Percentiles rank a stretch among this genome's conserved stretches.
Conservation (phyloP, 306 rosid species). For the Glycine latifolia region DNA sequence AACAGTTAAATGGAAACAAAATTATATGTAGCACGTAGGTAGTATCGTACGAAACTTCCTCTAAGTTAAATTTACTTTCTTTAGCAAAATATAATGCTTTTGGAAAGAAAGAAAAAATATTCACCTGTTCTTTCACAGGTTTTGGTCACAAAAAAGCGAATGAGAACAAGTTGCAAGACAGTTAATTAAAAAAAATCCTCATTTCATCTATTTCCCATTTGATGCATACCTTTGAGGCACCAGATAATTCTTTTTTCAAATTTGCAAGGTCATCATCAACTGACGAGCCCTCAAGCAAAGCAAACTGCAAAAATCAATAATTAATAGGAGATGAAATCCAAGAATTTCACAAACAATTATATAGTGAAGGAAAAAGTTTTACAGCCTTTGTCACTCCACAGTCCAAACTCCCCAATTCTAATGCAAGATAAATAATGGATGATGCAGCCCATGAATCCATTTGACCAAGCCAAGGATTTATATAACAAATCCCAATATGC, state of each 20-base stretch:
- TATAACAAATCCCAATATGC: neutral
- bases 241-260: constrained; percentile 83
- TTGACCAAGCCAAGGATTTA: constrained; percentile 14
- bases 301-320: constrained; percentile 73
- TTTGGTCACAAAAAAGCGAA: constrained; percentile 21
- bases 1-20: constrained; percentile 30
- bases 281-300: constrained; percentile 83
- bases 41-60: constrained; percentile 1
- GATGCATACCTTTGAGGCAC: constrained; percentile 70
- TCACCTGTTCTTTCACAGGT: constrained; percentile 9
- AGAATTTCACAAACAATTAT: constrained; percentile 32
- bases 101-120: constrained; percentile 1
- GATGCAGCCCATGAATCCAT: constrained; percentile 18
- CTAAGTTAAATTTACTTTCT: constrained; percentile 7
- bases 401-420: constrained; percentile 26
- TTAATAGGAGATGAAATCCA: constrained; percentile 36
- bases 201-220: constrained; percentile 30
- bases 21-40: neutral
- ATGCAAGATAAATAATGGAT: constrained; percentile 23
- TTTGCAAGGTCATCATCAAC: constrained; percentile 86
- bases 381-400: constrained; percentile 36
- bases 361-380: constrained; percentile 15
- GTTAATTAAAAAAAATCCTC: constrained; percentile 6
- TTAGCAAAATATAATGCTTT: constrained; percentile 33
- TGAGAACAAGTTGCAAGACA: constrained; percentile 41